Evolutionary conservation across 139 green algal genomes (phyloP).

Genomic region (Penium margaritaceum): DNA sequence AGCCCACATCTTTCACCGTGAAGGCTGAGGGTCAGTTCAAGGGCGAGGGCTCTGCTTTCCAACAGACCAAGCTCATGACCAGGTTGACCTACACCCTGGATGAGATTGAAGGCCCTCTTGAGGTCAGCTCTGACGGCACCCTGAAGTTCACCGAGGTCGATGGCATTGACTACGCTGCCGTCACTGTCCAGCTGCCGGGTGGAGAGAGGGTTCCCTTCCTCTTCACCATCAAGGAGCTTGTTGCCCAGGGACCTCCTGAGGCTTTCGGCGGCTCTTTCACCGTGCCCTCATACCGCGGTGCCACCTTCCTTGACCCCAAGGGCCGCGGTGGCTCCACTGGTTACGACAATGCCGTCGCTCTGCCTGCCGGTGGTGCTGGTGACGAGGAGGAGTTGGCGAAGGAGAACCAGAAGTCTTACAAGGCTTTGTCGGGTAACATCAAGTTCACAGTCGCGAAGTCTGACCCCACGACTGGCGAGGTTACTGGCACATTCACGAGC

Average conservation of each 20-base stretch:
- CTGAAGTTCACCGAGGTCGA: slow-evolving; percentile 90
- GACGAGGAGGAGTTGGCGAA: slow-evolving; percentile 81
- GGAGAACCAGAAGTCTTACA: slow-evolving; percentile 89
- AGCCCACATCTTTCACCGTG: slow-evolving; percentile 79
- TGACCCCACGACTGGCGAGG: slow-evolving; percentile 79
- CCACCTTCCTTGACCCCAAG: slow-evolving; percentile 99
- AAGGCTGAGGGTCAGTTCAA: slow-evolving; percentile 53
- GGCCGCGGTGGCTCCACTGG: slow-evolving; percentile 87
- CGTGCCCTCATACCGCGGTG: slow-evolving; percentile 96
- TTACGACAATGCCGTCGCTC: slow-evolving; percentile 92
- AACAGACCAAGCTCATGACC: slow-evolving; percentile 97
- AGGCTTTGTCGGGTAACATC: slow-evolving; percentile 67
- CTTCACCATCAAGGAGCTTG: slow-evolving; percentile 96
- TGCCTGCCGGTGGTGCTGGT: slow-evolving; percentile 65
- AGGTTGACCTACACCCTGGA: slow-evolving; percentile 98
- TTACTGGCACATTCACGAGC: slow-evolving; percentile 94
- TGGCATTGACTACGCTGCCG: slow-evolving; percentile 93
- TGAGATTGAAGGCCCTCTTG: slow-evolving; percentile 49
- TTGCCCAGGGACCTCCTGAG: slow-evolving; percentile 73
- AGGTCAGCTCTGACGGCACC: slow-evolving; percentile 62
- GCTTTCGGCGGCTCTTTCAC: slow-evolving; percentile 88
- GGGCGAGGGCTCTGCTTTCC: slow-evolving; percentile 49
- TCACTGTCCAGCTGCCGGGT: slow-evolving; percentile 93
- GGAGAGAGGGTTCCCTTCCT: slow-evolving; percentile 98
- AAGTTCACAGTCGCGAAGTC: slow-evolving; percentile 91